Evolutionary conservation across 352 stramenopile species (phyloP).

Genomic region (Globisporangium irregulare): DNA sequence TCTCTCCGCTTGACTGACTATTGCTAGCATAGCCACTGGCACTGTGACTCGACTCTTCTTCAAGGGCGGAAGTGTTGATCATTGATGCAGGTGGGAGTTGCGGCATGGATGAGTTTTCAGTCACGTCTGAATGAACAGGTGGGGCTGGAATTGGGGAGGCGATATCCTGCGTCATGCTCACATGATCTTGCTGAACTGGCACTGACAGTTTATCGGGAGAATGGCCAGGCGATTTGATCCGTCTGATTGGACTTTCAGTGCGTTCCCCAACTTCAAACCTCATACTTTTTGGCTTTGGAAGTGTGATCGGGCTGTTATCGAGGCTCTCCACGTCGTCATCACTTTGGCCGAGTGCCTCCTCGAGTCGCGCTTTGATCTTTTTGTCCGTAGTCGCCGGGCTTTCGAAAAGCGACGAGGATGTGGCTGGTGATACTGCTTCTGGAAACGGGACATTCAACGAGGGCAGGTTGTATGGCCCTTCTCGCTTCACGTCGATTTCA

Average conservation of each 20-base stretch:
- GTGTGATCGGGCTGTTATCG: constrained; percentile 12
- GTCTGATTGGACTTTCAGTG: neutral
- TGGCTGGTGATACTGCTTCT: constrained; percentile 21
- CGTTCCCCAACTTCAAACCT: neutral
- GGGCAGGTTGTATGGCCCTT: constrained; percentile 7
- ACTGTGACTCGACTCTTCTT: constrained; percentile 22
- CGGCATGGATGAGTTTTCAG: neutral
- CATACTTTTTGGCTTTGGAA: constrained; percentile 1
- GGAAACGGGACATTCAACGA: constrained; percentile 1
- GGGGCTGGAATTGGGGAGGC: neutral
- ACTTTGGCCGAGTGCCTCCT: constrained; percentile 47
- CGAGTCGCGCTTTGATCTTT: constrained; percentile 45
- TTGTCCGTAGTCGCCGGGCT: constrained; percentile 43
- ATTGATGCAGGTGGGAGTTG: neutral
- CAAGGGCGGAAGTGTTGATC: constrained; percentile 7
- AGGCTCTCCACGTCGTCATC: constrained; percentile 44
- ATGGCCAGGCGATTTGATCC: neutral
- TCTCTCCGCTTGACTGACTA: constrained; percentile 24
- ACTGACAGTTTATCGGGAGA: neutral
- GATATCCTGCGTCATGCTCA: neutral
- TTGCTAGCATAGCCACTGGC: constrained; percentile 13
- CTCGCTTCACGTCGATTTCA: constrained; percentile 2
- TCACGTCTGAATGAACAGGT: neutral
- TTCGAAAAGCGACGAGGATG: constrained; percentile 33
- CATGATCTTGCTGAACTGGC: neutral